Evolutionary conservation across 1,284 basidiomycete genomes (phyloP), one percentile per base, ranked within the genome.

Genomic region (Stereum hirsutum): DNA sequence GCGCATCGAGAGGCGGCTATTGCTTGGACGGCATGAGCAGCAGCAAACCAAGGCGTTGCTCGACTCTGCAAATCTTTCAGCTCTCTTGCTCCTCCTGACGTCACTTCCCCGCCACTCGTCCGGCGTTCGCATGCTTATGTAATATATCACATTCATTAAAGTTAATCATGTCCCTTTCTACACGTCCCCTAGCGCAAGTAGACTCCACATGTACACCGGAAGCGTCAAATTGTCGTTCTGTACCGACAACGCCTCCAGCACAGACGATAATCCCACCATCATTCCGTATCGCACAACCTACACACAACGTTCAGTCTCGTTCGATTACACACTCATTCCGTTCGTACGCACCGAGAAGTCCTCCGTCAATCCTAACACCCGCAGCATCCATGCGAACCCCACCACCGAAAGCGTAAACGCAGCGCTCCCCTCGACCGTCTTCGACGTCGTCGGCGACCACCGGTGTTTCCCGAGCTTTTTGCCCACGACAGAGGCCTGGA

Each of bases 151-250:
- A 24, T 24, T 25, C 12, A 39, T 11, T 20, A 27, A 39, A 10
- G 6, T 14, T 27, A 24, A 12, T n/a, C 23, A 21, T 39, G 2
- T 10, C 23, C 11, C 37, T 50, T 66, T 36, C 46, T 59, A 60
- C 48, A 72, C 64, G 54, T 65, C 66, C 40, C 64, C 69, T 35
- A 84, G 61, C 35, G 76, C 78, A 36, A 85, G 62, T 69, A 83
- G 70, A 59, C 79, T 81, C 89, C 90, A 95, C 66, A 89, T 81
- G 59, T 86, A 94, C 61, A 94, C 65, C 19, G 91, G 91, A 47
- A 95, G 64, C 26, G 89, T 89, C 51, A 97, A 69, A 60, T 97
- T 97, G 63, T 97, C 93, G 62, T 97, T 96, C 63, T 97, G 93
- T 56, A 84, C 81, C 17, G 87, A 89, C 44, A 92, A 65, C 14